Conservation (phyloP, 768 basidiomycete species). For the Amanita rimosa region DNA sequence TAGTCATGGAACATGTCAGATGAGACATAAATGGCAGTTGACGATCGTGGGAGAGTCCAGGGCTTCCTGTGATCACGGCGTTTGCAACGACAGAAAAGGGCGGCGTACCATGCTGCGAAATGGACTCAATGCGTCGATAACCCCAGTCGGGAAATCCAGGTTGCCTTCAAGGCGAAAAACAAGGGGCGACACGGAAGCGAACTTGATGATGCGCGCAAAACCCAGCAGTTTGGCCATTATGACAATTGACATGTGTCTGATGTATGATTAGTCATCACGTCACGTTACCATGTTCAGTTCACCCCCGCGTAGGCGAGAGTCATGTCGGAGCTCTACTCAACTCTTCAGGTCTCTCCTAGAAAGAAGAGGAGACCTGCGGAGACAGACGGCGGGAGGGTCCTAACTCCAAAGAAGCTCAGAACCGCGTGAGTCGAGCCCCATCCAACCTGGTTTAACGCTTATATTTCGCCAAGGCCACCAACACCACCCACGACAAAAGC, state of each 20-base stretch:
- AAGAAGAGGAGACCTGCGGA: slow-evolving; percentile 53
- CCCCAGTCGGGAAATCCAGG: background rate
- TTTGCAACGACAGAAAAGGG: background rate
- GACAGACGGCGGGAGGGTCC: slow-evolving; percentile 40
- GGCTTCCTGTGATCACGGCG: background rate
- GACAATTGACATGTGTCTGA: background rate
- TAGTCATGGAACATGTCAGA: background rate
- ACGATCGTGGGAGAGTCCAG: background rate
- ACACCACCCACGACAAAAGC: slow-evolving; percentile 44
- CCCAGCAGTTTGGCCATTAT: background rate
- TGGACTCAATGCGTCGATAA: background rate
- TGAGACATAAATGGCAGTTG: background rate
- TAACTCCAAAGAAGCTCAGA: slow-evolving; percentile 65
- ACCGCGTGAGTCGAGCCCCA: slow-evolving; percentile 30
- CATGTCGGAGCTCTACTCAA: slow-evolving; percentile 53
- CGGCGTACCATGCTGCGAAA: background rate
- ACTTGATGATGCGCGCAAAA: background rate
- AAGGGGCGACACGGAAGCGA: background rate
- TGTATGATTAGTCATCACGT: background rate
- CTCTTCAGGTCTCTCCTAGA: slow-evolving; percentile 52
- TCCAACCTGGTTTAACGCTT: background rate
- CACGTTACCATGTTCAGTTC: slow-evolving; percentile 3
- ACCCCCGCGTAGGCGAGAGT: background rate
- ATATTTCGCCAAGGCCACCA: slow-evolving; percentile 29
- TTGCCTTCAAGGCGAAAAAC: background rate